Conservation (phyloP, 208 protist species). For the Crithidia bombi region DNA sequence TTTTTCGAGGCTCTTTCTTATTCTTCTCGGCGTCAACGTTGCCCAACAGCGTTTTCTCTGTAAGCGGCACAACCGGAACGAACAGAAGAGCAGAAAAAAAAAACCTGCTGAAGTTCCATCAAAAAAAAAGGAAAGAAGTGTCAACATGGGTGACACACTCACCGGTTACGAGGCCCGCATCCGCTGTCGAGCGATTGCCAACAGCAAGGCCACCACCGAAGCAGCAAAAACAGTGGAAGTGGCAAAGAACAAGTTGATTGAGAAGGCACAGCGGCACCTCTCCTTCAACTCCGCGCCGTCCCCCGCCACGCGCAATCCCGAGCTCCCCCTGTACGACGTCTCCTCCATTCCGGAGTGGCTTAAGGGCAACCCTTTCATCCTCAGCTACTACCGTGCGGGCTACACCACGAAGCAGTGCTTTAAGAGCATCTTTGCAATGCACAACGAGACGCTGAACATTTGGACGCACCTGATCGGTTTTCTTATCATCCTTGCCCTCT, state of each 20-base stretch:
- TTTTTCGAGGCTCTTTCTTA: no score
- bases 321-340: slow-evolving; percentile 49
- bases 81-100: no score
- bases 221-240: slow-evolving; percentile 25
- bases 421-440: slow-evolving; percentile 67
- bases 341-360: slow-evolving; percentile 52
- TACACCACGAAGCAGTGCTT: slow-evolving; percentile 72
- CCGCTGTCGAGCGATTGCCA: slow-evolving; percentile 18
- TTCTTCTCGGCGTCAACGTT: no score
- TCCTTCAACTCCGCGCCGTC: slow-evolving; percentile 12
- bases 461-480: slow-evolving; percentile 86
- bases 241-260: slow-evolving; percentile 22
- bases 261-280: slow-evolving; percentile 25
- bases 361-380: slow-evolving; percentile 58
- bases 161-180: slow-evolving; percentile 23
- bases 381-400: slow-evolving; percentile 65
- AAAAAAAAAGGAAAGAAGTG: not conserved
- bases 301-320: not conserved
- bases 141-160: slow-evolving; percentile 19
- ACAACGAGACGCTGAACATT: slow-evolving; percentile 91
- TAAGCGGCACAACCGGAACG: no score
- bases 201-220: slow-evolving; percentile 8
- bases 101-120: no score
- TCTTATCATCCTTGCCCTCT: slow-evolving; percentile 59
- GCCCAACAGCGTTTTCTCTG: no score